Base-by-base conservation (phyloP, 495 filamentous ascomycete species). In the Elaphomyces granulatus region DNA sequence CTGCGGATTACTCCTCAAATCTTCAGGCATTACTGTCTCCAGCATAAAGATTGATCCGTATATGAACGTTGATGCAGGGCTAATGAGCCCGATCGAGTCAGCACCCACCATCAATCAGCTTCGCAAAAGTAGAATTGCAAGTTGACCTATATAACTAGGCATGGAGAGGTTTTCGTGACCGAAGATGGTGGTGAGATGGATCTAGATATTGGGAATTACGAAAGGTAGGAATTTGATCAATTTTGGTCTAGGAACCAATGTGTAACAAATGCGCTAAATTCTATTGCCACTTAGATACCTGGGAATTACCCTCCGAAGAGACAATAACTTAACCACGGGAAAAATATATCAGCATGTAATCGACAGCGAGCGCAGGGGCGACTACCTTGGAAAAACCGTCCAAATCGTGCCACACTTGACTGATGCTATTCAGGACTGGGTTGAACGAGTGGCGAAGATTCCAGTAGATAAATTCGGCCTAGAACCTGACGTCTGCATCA, bases 191-290 rank as follows among this genome's bases (percentile, higher is more conserved):
- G 79, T 40, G 85, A 93, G 61, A 74, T 77, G 37, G 90, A 98
- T 59, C 72, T 98, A 8, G 90, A 98, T 58, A 72, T 98, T 15
- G 90, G 90, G 32, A 95, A 96, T 64, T 98, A 98, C 58, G 88
- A 96, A 61, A 70, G 86, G 15, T n/a, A n/a, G n/a, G n/a, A n/a
- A n/a, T n/a, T n/a, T n/a, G n/a, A n/a, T n/a, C n/a, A n/a, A n/a
- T n/a, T n/a, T n/a, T n/a, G n/a, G n/a, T n/a, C n/a, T n/a, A n/a
- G n/a, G n/a, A n/a, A n/a, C n/a, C n/a, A n/a, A n/a, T n/a, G n/a
- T n/a, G n/a, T n/a, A n/a, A n/a, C n/a, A n/a, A n/a, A n/a, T n/a
- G n/a, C n/a, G n/a, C n/a, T n/a, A n/a, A n/a, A n/a, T n/a, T n/a
- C n/a, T n/a, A n/a, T n/a, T n/a, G n/a, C n/a, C n/a, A n/a, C n/a